phyloP scores from a whole-genome alignment of 495 filamentous ascomycete genomes.

The Coniosporium apollinis region DNA sequence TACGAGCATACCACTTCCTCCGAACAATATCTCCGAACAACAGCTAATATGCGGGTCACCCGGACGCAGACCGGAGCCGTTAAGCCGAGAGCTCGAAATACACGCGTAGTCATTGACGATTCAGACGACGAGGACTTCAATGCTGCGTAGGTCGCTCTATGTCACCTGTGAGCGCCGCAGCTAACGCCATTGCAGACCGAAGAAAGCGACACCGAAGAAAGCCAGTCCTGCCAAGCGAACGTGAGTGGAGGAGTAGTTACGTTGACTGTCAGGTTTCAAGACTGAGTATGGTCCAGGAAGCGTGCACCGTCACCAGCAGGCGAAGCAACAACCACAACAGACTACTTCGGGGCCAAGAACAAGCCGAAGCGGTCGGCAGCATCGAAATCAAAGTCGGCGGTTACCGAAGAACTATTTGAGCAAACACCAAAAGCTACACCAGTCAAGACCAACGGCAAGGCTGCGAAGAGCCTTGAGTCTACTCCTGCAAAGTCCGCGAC shows the following conservation, averaged over 20 bases:
- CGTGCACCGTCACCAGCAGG: conserved; percentile 12
- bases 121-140: conserved; percentile 15
- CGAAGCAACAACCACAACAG: conserved; percentile 20
- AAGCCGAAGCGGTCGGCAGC: conserved; percentile 24
- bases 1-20: no score
- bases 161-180: no score
- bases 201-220: conserved; percentile 17
- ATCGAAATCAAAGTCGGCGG: conserved; percentile 10
- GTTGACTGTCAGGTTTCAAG: neutral
- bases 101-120: conserved; percentile 18
- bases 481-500: conserved; percentile 1
- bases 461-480: conserved; percentile 4
- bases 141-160: no score
- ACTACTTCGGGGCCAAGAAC: conserved; percentile 23
- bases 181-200: conserved; percentile 11
- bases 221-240: conserved; percentile 17
- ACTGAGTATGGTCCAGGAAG: conserved; percentile 5
- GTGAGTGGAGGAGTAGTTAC: conserved; percentile 3
- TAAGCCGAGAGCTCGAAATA: no score
- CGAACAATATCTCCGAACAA: no score
- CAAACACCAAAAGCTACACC: conserved; percentile 13
- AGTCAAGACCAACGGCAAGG: conserved; percentile 16
- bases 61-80: no score
- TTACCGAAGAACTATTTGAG: conserved; percentile 7
- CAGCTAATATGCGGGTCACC: no score